A percentile compares a stretch with the other conserved stretches of the same genome.
Conservation (phyloP, 306 rosid species). For the Citrullus mucosospermus region DNA sequence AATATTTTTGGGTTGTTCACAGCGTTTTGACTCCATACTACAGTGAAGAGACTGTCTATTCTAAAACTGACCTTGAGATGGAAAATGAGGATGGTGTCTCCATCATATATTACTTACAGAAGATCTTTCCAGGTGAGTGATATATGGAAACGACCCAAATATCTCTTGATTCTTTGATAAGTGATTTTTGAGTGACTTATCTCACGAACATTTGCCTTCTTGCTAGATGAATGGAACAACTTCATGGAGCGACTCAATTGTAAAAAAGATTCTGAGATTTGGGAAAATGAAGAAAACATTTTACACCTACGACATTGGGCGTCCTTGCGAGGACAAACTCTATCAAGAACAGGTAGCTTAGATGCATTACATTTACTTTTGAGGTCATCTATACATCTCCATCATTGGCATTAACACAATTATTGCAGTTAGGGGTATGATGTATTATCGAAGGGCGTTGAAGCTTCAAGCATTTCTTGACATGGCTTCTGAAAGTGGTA, state of each 20-base stretch:
- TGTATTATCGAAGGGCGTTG: constrained; percentile 90
- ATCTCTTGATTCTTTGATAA: constrained; percentile 10
- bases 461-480: constrained; percentile 99
- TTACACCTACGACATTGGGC: constrained; percentile 97
- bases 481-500: constrained; percentile 87
- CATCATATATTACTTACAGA: constrained; percentile 84
- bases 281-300: constrained; percentile 79
- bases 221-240: constrained; percentile 92
- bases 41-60: constrained; percentile 92
- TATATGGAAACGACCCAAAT: background rate
- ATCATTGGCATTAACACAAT: constrained; percentile 8
- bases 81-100: constrained; percentile 98
- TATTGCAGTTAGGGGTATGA: constrained; percentile 91
- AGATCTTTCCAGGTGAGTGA: constrained; percentile 85
- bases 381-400: constrained; percentile 12
- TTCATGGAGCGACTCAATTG: constrained; percentile 87
- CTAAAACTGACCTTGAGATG: constrained; percentile 84
- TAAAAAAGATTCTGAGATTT: constrained; percentile 66
- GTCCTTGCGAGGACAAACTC: constrained; percentile 92
- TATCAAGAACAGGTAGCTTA: constrained; percentile 71
- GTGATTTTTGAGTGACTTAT: constrained; percentile 5
- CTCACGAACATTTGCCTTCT: constrained; percentile 9
- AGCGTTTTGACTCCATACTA: constrained; percentile 97
- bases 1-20: constrained; percentile 16
- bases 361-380: constrained; percentile 7